Percentiles rank a stretch among this genome's conserved stretches.
Conservation (phyloP, 2,329 filamentous ascomycete genomes). For the Domatiomyces globalis region DNA sequence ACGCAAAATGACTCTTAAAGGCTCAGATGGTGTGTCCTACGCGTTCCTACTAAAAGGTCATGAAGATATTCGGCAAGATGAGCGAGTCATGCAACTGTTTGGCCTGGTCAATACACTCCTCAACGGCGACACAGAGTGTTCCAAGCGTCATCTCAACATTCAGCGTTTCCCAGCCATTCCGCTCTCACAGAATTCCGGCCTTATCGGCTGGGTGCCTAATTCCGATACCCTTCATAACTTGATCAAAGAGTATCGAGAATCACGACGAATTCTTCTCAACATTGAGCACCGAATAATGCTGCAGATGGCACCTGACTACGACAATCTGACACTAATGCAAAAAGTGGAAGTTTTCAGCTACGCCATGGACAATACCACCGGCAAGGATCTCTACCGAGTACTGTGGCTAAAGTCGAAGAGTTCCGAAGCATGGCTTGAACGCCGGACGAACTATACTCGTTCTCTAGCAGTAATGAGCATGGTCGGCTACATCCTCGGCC, state of each 20-base stretch:
- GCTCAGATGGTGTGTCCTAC: conserved; percentile 77
- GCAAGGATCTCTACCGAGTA: conserved; percentile 93
- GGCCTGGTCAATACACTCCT: conserved; percentile 93
- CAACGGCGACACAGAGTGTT: conserved; percentile 83
- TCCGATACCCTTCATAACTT: conserved; percentile 94
- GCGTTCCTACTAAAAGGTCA: conserved; percentile 94
- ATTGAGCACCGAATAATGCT: conserved; percentile 99
- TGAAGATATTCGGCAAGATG: conserved; percentile 96
- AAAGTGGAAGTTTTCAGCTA: conserved; percentile 99
- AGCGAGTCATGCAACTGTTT: conserved; percentile 98
- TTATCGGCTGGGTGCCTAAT: conserved; percentile 93
- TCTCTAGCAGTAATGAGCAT: conserved; percentile 99
- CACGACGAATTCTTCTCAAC: conserved; percentile 90
- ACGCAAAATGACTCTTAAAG: conserved; percentile 72
- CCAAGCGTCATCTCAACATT: conserved; percentile 93
- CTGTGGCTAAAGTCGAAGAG: conserved; percentile 98
- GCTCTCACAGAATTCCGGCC: conserved; percentile 85
- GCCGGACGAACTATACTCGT: conserved; percentile 95
- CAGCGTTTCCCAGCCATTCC: conserved; percentile 95
- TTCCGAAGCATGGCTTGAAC: conserved; percentile 92
- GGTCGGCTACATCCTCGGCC: conserved; percentile 97
- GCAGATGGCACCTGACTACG: conserved; percentile 98
- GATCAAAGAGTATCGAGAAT: conserved; percentile 94
- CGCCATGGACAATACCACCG: conserved; percentile 95
- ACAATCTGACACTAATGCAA: conserved; percentile 97